A percentile compares a stretch with the other conserved stretches of the same genome.
These are phyloP conservation scores for Saccharomycopsis vini DNA, from an alignment of 805 yeast species.

Conservation along the genomic window DNA sequence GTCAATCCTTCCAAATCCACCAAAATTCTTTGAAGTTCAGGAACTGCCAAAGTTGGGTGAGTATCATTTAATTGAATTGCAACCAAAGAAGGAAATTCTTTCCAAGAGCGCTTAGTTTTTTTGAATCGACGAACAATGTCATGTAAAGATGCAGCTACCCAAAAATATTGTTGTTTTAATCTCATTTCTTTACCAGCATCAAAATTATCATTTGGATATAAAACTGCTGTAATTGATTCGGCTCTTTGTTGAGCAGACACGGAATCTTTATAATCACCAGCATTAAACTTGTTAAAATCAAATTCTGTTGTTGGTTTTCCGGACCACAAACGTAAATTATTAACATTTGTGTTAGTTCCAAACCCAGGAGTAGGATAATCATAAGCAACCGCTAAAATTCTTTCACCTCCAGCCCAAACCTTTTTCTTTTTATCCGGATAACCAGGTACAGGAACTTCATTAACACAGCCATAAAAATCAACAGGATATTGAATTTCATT, in stretches of 20 bases:
- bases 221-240: conserved; percentile 83
- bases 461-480: conserved; percentile 78
- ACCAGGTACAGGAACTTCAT: conserved; percentile 40
- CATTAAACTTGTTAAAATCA: conserved; percentile 82
- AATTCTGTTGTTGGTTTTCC: conserved; percentile 86
- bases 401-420: conserved; percentile 81
- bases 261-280: conserved; percentile 82
- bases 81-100: conserved; percentile 71
- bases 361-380: conserved; percentile 93
- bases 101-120: conserved; percentile 69
- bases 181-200: conserved; percentile 86
- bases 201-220: conserved; percentile 91
- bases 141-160: conserved; percentile 92
- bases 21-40: conserved; percentile 78
- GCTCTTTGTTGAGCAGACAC: conserved; percentile 82
- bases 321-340: conserved; percentile 85
- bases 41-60: conserved; percentile 87
- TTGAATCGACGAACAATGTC: conserved; percentile 87
- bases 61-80: conserved; percentile 94
- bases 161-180: conserved; percentile 90
- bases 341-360: conserved; percentile 62
- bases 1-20: conserved; percentile 74
- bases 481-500: conserved; percentile 82
- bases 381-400: conserved; percentile 81
- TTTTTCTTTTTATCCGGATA: conserved; percentile 49